Percentiles rank a stretch among this genome's conserved stretches.
phyloP scores from a whole-genome alignment of 768 basidiomycete genomes.

The Leucocoprinus sp. region DNA sequence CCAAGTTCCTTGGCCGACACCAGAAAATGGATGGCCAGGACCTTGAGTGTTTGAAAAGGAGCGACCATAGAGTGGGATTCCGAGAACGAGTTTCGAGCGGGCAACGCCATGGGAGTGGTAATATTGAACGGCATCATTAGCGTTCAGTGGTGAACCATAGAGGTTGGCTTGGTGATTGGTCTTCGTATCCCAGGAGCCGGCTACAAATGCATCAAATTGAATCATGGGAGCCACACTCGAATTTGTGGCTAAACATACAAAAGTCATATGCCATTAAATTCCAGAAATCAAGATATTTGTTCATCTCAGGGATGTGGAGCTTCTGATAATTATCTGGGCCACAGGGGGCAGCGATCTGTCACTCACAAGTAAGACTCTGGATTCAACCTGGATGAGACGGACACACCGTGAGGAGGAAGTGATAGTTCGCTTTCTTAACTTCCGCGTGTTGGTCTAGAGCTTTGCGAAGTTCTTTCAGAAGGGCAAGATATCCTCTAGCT shows the following conservation, averaged over 20 bases:
- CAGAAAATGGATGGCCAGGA: constrained; percentile 70
- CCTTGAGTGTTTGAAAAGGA: constrained; percentile 83
- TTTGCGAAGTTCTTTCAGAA: constrained; percentile 66
- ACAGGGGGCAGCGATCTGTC: constrained; percentile 86
- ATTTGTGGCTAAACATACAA: constrained; percentile 31
- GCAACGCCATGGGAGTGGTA: constrained; percentile 67
- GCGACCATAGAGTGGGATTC: constrained; percentile 90
- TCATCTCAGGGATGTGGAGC: constrained; percentile 77
- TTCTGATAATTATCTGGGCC: constrained; percentile 82
- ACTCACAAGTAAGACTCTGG: constrained; percentile 4
- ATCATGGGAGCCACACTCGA: not conserved
- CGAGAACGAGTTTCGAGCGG: constrained; percentile 76
- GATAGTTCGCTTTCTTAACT: constrained; percentile 47
- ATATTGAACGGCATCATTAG: constrained; percentile 56
- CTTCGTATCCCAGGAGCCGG: constrained; percentile 67
- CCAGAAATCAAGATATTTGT: constrained; percentile 87
- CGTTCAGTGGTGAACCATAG: constrained; percentile 58
- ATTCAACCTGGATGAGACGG: not conserved
- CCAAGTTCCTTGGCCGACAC: constrained; percentile 86
- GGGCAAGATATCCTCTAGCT: constrained; percentile 75
- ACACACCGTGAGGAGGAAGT: constrained; percentile 69
- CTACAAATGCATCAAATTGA: constrained; percentile 24
- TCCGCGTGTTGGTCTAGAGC: constrained; percentile 69
- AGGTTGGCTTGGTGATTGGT: constrained; percentile 86
- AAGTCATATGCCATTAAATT: constrained; percentile 96